A percentile compares a stretch with the other conserved stretches of the same genome.
phyloP scores from a whole-genome alignment of 2,329 filamentous ascomycete species.

The Ascochyta rabiei region DNA sequence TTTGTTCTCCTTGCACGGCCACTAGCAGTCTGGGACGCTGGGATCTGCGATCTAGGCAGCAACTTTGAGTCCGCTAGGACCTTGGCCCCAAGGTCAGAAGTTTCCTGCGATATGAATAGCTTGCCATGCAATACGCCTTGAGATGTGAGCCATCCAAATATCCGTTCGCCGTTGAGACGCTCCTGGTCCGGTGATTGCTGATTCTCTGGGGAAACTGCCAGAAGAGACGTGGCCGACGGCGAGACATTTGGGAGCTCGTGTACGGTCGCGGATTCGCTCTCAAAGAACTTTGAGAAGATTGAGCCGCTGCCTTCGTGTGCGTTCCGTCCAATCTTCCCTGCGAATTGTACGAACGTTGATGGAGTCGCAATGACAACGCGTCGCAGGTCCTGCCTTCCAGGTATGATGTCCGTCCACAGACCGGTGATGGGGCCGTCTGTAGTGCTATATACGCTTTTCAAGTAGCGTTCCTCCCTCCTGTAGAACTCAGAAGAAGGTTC shows the following conservation, averaged over 20 bases:
- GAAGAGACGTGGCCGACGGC: conserved; percentile 64
- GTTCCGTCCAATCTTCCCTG: conserved; percentile 75
- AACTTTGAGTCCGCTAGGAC: conserved; percentile 82
- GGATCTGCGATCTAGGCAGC: conserved; percentile 74
- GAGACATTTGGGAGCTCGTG: conserved; percentile 73
- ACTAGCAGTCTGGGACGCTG: conserved; percentile 68
- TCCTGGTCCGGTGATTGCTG: conserved; percentile 58
- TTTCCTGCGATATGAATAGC: conserved; percentile 66
- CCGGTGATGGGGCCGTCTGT: conserved; percentile 84
- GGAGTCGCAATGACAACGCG: conserved; percentile 82
- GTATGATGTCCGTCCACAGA: conserved; percentile 78
- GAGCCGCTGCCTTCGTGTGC: conserved; percentile 80
- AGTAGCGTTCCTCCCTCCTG: conserved; percentile 88
- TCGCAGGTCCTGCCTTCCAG: conserved; percentile 71
- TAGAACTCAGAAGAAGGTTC: conserved; percentile 96
- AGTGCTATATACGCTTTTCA: conserved; percentile 82
- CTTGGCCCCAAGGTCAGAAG: conserved; percentile 70
- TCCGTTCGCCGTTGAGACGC: conserved; percentile 67
- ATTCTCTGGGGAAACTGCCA: conserved; percentile 78
- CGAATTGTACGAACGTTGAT: conserved; percentile 77
- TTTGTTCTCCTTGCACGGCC: conserved; percentile 69
- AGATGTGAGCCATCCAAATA: conserved; percentile 88
- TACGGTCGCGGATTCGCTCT: conserved; percentile 78
- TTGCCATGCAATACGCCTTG: conserved; percentile 90
- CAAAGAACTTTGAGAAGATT: conserved; percentile 87